A percentile compares a stretch with the other conserved stretches of the same genome.
Conservation (phyloP, 805 yeast species). For the Metschnikowia arizonensis region DNA sequence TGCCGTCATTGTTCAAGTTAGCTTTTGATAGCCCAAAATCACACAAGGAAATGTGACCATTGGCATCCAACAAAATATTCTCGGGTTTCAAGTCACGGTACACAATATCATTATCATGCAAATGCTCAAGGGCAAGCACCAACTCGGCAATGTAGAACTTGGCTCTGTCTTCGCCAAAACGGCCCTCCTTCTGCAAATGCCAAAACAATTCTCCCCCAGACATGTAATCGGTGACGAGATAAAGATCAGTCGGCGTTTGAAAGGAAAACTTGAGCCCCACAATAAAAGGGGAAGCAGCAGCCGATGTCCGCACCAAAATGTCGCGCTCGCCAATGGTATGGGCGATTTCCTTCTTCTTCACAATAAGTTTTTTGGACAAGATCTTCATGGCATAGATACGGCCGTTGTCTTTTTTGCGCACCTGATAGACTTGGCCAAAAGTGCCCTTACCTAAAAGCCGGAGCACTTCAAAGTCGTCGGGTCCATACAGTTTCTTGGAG, state of each 20-base stretch:
- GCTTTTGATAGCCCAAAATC: conserved; percentile 97
- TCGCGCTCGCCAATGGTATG: conserved; percentile 97
- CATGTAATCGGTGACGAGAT: conserved; percentile 95
- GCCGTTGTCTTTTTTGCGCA: conserved; percentile 80
- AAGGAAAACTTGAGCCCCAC: conserved; percentile 94
- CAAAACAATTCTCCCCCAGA: conserved; percentile 96
- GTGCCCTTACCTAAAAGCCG: conserved; percentile 93
- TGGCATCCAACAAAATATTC: conserved; percentile 89
- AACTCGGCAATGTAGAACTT: conserved; percentile 96
- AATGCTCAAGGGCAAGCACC: conserved; percentile 86
- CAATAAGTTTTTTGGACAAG: conserved; percentile 88
- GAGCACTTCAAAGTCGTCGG: conserved; percentile 89
- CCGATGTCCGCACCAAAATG: conserved; percentile 87
- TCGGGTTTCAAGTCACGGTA: conserved; percentile 97
- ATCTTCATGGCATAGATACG: conserved; percentile 98
- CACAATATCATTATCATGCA: conserved; percentile 93
- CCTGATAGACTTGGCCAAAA: conserved; percentile 97
- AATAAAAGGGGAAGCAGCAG: conserved; percentile 85
- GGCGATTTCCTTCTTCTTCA: conserved; percentile 94
- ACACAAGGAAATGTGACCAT: conserved; percentile 95
- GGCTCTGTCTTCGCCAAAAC: conserved; percentile 90
- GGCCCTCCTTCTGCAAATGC: conserved; percentile 95
- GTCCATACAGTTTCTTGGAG: conserved; percentile 77
- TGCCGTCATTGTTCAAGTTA: conserved; percentile 75
- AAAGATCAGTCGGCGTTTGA: conserved; percentile 90